phyloP scores from a whole-genome alignment of 1,139 yeast species.

The Protomyces inundatus region DNA sequence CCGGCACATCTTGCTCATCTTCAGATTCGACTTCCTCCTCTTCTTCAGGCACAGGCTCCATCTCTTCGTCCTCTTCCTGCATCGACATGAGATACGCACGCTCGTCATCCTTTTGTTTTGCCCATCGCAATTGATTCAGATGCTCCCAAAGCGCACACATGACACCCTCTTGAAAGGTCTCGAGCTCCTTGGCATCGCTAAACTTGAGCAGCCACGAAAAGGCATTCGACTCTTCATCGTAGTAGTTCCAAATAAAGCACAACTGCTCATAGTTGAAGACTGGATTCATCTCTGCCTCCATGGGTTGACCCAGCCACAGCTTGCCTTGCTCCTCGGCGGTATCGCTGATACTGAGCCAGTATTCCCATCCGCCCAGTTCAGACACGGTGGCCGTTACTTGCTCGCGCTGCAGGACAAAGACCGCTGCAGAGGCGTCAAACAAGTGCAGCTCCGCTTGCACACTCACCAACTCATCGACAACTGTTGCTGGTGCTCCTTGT shows the following conservation, averaged over 20 bases:
- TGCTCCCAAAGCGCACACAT: constrained; percentile 59
- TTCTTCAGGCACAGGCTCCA: constrained; percentile 40
- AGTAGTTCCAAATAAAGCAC: constrained; percentile 64
- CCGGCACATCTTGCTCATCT: constrained; percentile 31
- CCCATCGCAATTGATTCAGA: constrained; percentile 52
- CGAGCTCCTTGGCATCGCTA: constrained; percentile 42
- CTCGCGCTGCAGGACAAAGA: constrained; percentile 47
- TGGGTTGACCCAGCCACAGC: constrained; percentile 44
- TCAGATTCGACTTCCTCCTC: constrained; percentile 33
- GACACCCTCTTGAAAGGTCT: constrained; percentile 50
- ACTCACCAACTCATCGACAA: constrained; percentile 30
- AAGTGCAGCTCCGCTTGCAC: constrained; percentile 47
- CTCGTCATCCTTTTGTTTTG: constrained; percentile 43
- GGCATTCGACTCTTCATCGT: constrained; percentile 41
- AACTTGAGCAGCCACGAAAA: constrained; percentile 65
- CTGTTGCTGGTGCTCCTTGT: constrained; percentile 13
- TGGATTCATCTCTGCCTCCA: constrained; percentile 56
- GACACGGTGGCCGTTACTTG: constrained; percentile 42
- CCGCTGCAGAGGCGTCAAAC: constrained; percentile 52
- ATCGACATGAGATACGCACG: constrained; percentile 50
- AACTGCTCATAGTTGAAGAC: constrained; percentile 54
- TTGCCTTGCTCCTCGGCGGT: constrained; percentile 37
- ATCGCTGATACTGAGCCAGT: constrained; percentile 39
- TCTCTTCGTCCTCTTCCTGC: constrained; percentile 39
- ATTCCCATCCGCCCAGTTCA: constrained; percentile 52